Evolutionary conservation across 1,284 basidiomycete genomes (phyloP), one percentile per base, ranked within the genome.

Genomic region (Puccinia triticina): DNA sequence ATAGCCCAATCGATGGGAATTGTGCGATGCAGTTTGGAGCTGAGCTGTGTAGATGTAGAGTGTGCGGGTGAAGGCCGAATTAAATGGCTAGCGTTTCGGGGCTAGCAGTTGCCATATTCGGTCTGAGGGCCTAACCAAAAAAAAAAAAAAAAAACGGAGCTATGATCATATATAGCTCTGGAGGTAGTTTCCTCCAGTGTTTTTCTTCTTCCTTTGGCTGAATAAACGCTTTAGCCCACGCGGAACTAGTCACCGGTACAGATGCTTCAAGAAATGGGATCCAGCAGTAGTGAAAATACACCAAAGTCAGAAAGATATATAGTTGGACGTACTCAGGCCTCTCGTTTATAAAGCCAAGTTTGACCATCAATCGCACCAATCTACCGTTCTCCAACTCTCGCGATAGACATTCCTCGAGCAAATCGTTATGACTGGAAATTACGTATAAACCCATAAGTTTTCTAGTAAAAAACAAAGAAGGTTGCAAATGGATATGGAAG

Each of bases 321-420:
- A 29, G 8, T 48, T 67, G 75, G 12, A 90, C 93, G 84, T 85
- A 96, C 93, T 98, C 96, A 14, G 96, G 96, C 23, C 97, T 91
- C 87, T 99, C 97, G 87, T 98, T 98, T 89, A 99, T 98, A 88
- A 98, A 98, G 0, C 94, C 94, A 85, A 99, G 93, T 88, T 99
- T 99, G 88, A 92, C 92, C 84, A 99, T 88, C 80, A 99, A 88
- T 67, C 97, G 90, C 37, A 98, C 93, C n/a, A 99, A 89, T 50
- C 97, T 90, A 0, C 93, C 95, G 86, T 99, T 98, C 89, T 99
- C 97, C n/a, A 99, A 90, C 87, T 99, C 96, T 77, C 92, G 91
- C 87, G 92, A 90, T 72, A 99, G 89, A 84, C 96, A 93, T 59
- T 90, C 90, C 86, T 98, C 95, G 21, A 98, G 89, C 74, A 91